Conservation (phyloP, 129 eudicot species). For the Calendula officinalis region DNA sequence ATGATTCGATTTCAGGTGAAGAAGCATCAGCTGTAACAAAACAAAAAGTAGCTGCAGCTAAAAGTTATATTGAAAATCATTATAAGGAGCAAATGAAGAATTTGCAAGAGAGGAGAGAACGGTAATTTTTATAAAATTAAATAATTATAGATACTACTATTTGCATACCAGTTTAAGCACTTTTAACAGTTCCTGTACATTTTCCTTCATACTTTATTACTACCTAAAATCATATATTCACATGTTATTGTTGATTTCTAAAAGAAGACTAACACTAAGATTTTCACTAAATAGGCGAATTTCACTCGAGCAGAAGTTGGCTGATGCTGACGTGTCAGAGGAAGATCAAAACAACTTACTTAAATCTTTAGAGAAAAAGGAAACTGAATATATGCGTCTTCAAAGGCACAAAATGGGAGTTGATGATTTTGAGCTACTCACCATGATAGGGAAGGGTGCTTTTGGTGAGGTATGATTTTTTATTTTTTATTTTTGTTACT, state of each 20-base stretch:
- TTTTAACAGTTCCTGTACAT: no score
- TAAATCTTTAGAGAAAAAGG: conserved; percentile 86
- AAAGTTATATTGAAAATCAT: conserved; percentile 92
- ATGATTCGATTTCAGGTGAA: conserved; percentile 58
- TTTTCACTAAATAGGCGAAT: conserved; percentile 49
- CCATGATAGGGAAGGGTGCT: conserved; percentile 98
- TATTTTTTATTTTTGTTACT: conserved; percentile 2
- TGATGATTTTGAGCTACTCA: conserved; percentile 88
- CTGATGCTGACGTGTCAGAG: conserved; percentile 94
- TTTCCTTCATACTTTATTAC: no score
- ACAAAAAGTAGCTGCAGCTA: conserved; percentile 89
- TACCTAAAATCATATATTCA: no score
- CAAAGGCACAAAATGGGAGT: conserved; percentile 98
- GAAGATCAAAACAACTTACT: conserved; percentile 87
- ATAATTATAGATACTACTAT: background rate
- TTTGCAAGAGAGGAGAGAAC: conserved; percentile 85
- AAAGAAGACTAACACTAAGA: conserved; percentile 16
- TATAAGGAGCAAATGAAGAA: conserved; percentile 94
- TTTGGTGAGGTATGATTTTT: conserved; percentile 75
- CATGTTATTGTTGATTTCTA: conserved; percentile 10
- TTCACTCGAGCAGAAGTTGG: conserved; percentile 77
- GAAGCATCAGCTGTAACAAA: conserved; percentile 81
- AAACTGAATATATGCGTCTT: conserved; percentile 95
- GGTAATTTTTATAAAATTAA: conserved; percentile 39
- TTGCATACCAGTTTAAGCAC: no score